Conservation (phyloP, 2,329 filamentous ascomycete genomes). For the Apiospora koreana region DNA sequence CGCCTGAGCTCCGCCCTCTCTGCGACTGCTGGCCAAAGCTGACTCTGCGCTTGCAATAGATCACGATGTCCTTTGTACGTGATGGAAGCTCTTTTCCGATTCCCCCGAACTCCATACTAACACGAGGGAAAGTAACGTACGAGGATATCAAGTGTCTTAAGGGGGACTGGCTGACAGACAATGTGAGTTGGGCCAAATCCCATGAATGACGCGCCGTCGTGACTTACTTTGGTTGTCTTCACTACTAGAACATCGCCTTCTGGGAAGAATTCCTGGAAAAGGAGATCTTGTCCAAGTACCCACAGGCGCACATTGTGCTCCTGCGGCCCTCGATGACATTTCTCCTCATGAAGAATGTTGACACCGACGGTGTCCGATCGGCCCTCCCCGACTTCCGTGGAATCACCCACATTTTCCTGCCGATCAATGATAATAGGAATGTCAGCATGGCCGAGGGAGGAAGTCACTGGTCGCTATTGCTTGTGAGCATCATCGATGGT, state of each 20-base stretch:
- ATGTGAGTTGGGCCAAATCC: constrained; percentile 57
- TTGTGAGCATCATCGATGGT: constrained; percentile 85
- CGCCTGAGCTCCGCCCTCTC: not conserved
- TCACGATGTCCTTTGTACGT: constrained; percentile 39
- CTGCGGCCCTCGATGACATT: constrained; percentile 92
- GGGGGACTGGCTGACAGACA: constrained; percentile 95
- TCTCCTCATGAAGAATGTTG: constrained; percentile 76
- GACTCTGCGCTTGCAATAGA: constrained; percentile 25
- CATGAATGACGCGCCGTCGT: not conserved
- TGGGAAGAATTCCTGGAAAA: constrained; percentile 98
- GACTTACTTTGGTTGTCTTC: not conserved
- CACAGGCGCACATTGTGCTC: constrained; percentile 83
- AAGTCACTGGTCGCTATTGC: constrained; percentile 89
- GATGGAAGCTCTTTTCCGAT: not conserved
- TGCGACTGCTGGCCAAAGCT: constrained; percentile 11
- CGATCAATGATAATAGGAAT: constrained; percentile 86
- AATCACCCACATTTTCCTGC: constrained; percentile 91
- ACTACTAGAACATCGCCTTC: constrained; percentile 80
- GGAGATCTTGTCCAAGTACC: constrained; percentile 79
- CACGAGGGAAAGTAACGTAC: constrained; percentile 66
- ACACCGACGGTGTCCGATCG: constrained; percentile 56
- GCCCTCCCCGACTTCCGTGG: constrained; percentile 79
- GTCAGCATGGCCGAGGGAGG: constrained; percentile 81
- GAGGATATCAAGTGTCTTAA: constrained; percentile 88
- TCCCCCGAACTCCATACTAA: not conserved